A percentile compares a stretch with the other conserved stretches of the same genome.
These are phyloP conservation scores for Amorphotheca resinae DNA, from an alignment of 495 filamentous ascomycete genomes.

Conservation along the genomic window DNA sequence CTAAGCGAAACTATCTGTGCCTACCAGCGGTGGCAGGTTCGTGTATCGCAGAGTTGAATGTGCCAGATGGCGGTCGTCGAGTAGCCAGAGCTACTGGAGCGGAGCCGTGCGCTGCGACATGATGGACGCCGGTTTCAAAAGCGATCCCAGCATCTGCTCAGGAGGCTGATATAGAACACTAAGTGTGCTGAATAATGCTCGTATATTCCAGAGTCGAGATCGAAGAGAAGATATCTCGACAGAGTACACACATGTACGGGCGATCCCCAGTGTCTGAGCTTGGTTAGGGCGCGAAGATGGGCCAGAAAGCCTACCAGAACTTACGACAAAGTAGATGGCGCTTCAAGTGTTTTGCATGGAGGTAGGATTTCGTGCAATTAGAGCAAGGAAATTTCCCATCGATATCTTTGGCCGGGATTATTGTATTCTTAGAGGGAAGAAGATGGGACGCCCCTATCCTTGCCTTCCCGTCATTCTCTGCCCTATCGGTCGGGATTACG, in stretches of 20 bases:
- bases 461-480: too few relatives aligned
- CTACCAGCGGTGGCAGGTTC: neutral
- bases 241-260: conserved; percentile 92
- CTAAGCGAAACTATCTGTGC: neutral
- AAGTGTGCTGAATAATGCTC: too few relatives aligned
- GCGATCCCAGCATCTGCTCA: too few relatives aligned
- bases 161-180: too few relatives aligned
- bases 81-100: too few relatives aligned
- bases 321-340: conserved; percentile 89
- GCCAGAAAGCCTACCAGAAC: conserved; percentile 27
- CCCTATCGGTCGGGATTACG: too few relatives aligned
- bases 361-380: conserved; percentile 93
- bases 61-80: neutral
- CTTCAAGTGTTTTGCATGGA: conserved; percentile 96
- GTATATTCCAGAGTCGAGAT: too few relatives aligned
- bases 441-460: too few relatives aligned
- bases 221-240: conserved; percentile 97
- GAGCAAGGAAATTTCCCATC: conserved; percentile 96
- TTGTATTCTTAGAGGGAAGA: conserved; percentile 58
- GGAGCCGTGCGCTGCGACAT: too few relatives aligned
- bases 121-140: too few relatives aligned
- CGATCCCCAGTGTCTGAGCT: conserved; percentile 80
- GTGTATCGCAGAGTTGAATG: neutral
- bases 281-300: conserved; percentile 10
- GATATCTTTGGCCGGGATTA: conserved; percentile 81